Conservation (phyloP, 2,329 filamentous ascomycete genomes). For the Arthrobotrys iridis region DNA sequence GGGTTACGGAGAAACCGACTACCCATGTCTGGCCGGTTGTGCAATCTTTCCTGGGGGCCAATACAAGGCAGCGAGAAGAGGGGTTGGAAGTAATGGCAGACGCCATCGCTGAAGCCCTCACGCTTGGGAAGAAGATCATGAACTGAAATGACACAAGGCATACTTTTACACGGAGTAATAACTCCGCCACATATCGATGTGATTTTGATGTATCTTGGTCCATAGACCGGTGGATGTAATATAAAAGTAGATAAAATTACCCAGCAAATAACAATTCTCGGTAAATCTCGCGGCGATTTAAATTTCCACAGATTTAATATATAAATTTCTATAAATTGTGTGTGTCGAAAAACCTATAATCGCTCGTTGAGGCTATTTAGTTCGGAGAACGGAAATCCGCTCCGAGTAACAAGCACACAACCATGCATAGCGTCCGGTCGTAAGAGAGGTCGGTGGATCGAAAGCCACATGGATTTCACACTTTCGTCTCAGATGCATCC, state of each 20-base stretch:
- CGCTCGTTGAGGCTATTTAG: conserved; percentile 4
- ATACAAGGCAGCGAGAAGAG: conserved; percentile 65
- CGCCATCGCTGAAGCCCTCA: conserved; percentile 60
- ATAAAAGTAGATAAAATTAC: neutral
- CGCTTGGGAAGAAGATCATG: conserved; percentile 61
- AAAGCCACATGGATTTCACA: neutral
- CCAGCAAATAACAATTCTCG: conserved; percentile 63
- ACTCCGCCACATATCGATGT: conserved; percentile 64
- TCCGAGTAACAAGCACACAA: conserved; percentile 7
- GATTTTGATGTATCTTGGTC: neutral
- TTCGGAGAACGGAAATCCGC: conserved; percentile 14
- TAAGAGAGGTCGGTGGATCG: neutral
- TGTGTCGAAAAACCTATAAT: neutral
- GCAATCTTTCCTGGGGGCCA: conserved; percentile 68
- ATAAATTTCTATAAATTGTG: neutral
- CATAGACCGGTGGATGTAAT: neutral
- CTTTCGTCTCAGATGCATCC: neutral
- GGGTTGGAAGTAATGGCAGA: conserved; percentile 65
- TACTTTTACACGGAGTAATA: conserved; percentile 60
- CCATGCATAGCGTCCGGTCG: neutral
- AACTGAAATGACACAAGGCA: conserved; percentile 62
- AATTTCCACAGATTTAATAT: neutral
- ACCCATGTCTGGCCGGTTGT: conserved; percentile 88
- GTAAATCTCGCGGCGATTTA: neutral
- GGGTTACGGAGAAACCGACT: conserved; percentile 69